Evolutionary conservation across 345 rosid genomes (phyloP), one percentile per base, ranked within the genome.

Genomic region (Combretum micranthum): DNA sequence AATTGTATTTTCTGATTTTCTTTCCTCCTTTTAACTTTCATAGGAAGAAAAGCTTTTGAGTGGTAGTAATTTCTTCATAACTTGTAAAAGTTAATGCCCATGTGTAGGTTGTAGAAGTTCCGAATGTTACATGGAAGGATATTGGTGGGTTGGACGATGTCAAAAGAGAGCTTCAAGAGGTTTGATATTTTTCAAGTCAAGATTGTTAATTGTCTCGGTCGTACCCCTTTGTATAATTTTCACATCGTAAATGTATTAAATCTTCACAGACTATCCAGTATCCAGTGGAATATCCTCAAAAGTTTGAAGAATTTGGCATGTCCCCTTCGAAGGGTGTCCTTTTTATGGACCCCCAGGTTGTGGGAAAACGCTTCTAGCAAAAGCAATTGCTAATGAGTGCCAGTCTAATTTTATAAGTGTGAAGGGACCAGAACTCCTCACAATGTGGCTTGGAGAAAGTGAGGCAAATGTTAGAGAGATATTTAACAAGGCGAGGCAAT

Each of bases 391-490:
- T 37, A 90, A 90, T 59, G 96, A 90, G 62, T 90, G 97, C 62
- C 97, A 90, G 69, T 88, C 97, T 16, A 90, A 90, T 74, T 87
- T 90, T 74, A 87, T 90, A 51, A 90, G 97, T 53, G 69, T 90
- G 69, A 90, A 90, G 75, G 97, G 97, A 57, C 97, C 97, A 0
- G 97, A 90, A 67, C 76, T 90, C 65, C 96, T 90, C 17, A 90
- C 96, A 1, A 90, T 90, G 97, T 90, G 97, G 97, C 87, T 90
- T 65, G 96, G 96, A 49, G 94, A 90, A 70, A 90, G 96, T 63
- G 97, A 90, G 60, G 97, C 97, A 42, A 90, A 90, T 46, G 97
- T 90, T 3, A 77, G 97, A 53, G 97, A 90, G 70, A 90, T 90
- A 52, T 90, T 90, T 61, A 96, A 90, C 73, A 90, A 90, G 83